Base-by-base conservation (phyloP, 2,329 filamentous ascomycete species). In the Aspergillus ruber region DNA sequence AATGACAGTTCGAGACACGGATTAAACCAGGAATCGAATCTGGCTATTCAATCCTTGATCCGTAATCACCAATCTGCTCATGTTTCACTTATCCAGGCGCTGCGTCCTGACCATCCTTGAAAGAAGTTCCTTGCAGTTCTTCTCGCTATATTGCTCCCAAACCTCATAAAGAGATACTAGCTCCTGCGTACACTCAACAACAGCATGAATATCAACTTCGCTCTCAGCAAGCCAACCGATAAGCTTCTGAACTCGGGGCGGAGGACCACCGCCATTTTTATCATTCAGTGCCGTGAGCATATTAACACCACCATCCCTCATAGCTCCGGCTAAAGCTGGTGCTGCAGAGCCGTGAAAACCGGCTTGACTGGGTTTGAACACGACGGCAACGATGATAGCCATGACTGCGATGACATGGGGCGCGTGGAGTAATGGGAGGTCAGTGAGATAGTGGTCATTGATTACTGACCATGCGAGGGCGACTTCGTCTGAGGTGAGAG, bases 361-460 rank as follows among this genome's bases (percentile, higher is more conserved):
- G 8, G 59, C 60, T 42, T 80, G 75, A 7, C 78, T 76, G 0
- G 88, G 87, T 46, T 88, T 82, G 33, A 95, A 79, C 4, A 93
- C 86, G n/a, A 95, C 79, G 1, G 88, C 84, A 6, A 95, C 76
- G 48, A 95, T 81, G 50, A 95, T 85, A 6, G 89, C 86, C 29
- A 89, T 90, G 36, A 95, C 80, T n/a, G 89, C 89, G 47, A 95
- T 84, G 43, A 88, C 78, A 60, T 95, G 89, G n/a, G 90, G 90
- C 10, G 90, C 78, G 61, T 90, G 86, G 0, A 94, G 77, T 12
- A 96, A 75, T 1, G 88, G 88, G n/a, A 95, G 75, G 64, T 96
- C 90, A 6, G 90, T 95, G 69, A 94, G 84, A 71, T 88, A 95
- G 65, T 88, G 86, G 66, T 96, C 90, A 69, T 95, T 96, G 64